Conservation (phyloP, 2,329 filamentous ascomycete species). For the Sclerotinia glacialis region DNA sequence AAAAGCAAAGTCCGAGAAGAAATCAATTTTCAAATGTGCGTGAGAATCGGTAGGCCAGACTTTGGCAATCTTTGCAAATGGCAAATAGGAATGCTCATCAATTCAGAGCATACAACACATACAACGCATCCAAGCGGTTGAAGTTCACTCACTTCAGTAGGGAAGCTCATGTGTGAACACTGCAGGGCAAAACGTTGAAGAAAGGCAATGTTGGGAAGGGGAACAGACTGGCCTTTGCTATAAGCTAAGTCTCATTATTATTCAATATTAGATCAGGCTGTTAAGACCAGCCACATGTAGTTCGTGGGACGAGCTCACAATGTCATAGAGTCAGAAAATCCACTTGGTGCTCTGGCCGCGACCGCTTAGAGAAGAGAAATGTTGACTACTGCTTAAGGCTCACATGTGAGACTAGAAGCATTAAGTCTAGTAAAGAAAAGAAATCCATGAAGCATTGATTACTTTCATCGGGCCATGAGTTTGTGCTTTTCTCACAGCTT, state of each 20-base stretch:
- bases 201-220: neutral
- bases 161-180: no score
- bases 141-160: neutral
- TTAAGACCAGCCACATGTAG: neutral
- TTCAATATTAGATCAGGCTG: neutral
- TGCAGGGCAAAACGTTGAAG: no score
- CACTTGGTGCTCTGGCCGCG: neutral
- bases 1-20: neutral
- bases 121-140: neutral
- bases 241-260: neutral
- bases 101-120: no score
- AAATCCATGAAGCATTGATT: neutral
- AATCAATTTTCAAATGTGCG: neutral
- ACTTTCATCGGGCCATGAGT: neutral
- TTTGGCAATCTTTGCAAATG: neutral
- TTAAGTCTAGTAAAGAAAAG: no score
- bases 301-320: neutral
- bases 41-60: neutral
- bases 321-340: neutral
- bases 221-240: neutral
- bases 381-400: neutral
- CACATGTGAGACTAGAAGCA: no score
- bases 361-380: neutral
- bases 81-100: no score
- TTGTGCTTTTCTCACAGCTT: neutral